Percentiles rank a stretch among this genome's conserved stretches.
These are phyloP conservation scores for Amanita thiersii DNA, from an alignment of 768 basidiomycete genomes.

Conservation along the genomic window DNA sequence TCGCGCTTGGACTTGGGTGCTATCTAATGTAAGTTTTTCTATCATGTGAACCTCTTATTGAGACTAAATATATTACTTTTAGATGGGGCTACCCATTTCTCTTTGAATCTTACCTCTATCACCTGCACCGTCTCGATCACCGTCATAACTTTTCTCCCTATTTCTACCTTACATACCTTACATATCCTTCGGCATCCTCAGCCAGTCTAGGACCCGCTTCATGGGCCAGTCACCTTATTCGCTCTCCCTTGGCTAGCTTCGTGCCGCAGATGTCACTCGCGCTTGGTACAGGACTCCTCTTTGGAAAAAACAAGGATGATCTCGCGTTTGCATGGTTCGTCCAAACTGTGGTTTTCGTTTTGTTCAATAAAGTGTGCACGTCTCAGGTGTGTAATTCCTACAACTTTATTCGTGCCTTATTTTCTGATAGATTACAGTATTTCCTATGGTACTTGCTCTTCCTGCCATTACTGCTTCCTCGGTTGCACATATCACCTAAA, in stretches of 20 bases:
- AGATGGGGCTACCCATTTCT: slow-evolving; percentile 96
- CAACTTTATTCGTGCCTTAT: not conserved
- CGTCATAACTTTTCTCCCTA: slow-evolving; percentile 98
- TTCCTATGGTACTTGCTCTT: slow-evolving; percentile 96
- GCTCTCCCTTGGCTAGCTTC: slow-evolving; percentile 78
- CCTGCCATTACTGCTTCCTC: slow-evolving; percentile 73
- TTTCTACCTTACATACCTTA: slow-evolving; percentile 92
- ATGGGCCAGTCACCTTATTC: slow-evolving; percentile 35
- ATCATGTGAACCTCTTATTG: slow-evolving; percentile 4
- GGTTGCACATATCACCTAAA: slow-evolving; percentile 38
- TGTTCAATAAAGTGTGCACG: slow-evolving; percentile 98
- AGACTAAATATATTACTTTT: not conserved
- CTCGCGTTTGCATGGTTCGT: slow-evolving; percentile 85
- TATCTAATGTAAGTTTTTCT: slow-evolving; percentile 43
- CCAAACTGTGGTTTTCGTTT: slow-evolving; percentile 85
- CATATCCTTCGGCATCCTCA: slow-evolving; percentile 42
- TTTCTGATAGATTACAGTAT: slow-evolving; percentile 47
- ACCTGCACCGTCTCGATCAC: slow-evolving; percentile 85
- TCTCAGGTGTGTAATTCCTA: slow-evolving; percentile 57
- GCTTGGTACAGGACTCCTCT: slow-evolving; percentile 63
- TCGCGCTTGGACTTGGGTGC: slow-evolving; percentile 49
- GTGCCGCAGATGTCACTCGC: slow-evolving; percentile 74
- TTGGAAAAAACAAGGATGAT: slow-evolving; percentile 49
- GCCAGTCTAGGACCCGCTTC: slow-evolving; percentile 15
- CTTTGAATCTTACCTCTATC: slow-evolving; percentile 89